Conservation (phyloP, 148 eudicot species). For the Rhododendron simsii region DNA sequence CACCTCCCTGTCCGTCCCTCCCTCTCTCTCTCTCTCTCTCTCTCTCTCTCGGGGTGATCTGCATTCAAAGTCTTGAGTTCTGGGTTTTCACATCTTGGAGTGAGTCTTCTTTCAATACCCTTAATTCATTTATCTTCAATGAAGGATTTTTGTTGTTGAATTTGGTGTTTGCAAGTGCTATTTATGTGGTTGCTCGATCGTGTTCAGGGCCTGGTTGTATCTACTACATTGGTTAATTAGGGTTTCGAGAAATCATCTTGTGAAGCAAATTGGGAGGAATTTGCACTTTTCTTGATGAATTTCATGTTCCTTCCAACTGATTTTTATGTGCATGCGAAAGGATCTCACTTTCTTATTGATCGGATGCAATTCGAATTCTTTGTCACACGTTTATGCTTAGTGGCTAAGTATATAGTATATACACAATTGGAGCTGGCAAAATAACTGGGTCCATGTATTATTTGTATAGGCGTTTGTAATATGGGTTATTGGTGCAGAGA, state of each 20-base stretch:
- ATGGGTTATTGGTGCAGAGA: background rate
- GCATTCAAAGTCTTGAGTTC: background rate
- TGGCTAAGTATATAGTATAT: background rate
- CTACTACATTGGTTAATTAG: background rate
- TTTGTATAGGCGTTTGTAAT: background rate
- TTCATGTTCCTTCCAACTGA: background rate
- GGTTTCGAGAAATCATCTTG: background rate
- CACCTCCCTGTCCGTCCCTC: background rate
- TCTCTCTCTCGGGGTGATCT: background rate
- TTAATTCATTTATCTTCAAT: background rate
- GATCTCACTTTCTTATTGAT: background rate
- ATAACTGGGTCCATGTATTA: background rate
- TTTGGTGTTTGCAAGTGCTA: background rate
- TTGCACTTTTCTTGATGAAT: background rate
- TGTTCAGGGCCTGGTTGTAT: background rate
- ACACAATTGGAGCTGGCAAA: background rate
- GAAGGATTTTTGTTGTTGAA: background rate
- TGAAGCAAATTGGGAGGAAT: background rate
- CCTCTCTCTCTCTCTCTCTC: background rate
- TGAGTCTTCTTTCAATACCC: background rate
- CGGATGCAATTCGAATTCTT: background rate
- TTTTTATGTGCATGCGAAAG: background rate
- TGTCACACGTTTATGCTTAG: background rate
- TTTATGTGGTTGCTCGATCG: background rate
- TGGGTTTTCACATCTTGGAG: background rate